Base-by-base conservation (phyloP, 768 basidiomycete genomes). In the Royoungia palumana region DNA sequence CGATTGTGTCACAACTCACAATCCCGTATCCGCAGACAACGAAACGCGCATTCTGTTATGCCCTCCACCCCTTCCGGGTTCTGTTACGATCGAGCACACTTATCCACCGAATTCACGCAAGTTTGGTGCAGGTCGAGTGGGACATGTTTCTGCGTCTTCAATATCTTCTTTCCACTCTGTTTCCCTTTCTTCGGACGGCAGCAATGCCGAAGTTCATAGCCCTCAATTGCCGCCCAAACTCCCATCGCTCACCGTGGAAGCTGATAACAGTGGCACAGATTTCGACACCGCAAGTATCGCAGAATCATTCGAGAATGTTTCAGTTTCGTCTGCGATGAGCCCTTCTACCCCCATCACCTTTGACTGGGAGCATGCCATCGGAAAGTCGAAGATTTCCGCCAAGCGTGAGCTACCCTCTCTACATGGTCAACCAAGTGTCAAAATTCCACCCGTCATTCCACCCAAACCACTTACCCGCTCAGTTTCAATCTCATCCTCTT, bases 161-260 rank as follows among this genome's bases (percentile, higher is more conserved):
- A 77, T 88, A 34, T 89, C 88, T 3, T 90, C 88, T 24, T 89
- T 91, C 53, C 87, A 89, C 57, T 89, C 88, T 3, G 85, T 90
- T 21, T 90, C 88, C 2, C 75, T 90, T 16, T 89, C 87, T 2
- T 85, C 84, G 7, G 83, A 84, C 53, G 63, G 72, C 69, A 70
- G 65, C 34, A 65, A 57, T 4, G 49, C 59, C 28, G 67, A 67
- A 34, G 41, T 24, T 0, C 54, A 43, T 13, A 53, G 44, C 43
- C 40, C 52, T 0, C 46, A 44, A 35, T 45, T 32, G 22, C 44
- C 39, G 12, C 58, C 73, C 38, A 69, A 73, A 47, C 72, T 74
- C 25, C 67, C 75, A 16, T 77, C 78, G 1, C 75, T 72, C 56
- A 74, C 77, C 12, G 61, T 75, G 14, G 81, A 82, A 52, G 62